Conservation (phyloP, 257 asterid genomes). For the Jacaranda mimosifolia region DNA sequence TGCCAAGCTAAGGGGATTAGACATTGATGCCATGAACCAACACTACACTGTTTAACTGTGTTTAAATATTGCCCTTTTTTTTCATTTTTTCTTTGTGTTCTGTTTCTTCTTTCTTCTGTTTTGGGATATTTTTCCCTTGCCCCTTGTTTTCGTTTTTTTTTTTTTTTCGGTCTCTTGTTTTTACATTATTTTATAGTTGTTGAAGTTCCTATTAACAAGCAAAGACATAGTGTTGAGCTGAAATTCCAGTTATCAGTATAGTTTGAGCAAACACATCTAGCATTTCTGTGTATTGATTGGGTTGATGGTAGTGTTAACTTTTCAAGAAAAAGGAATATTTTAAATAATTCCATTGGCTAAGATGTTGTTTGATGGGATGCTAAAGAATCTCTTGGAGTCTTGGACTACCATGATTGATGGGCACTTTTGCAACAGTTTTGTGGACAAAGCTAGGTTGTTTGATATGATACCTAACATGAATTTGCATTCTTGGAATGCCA, state of each 20-base stretch:
- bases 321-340: no score
- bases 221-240: not conserved
- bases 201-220: not conserved
- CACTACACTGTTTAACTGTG: conserved; percentile 55
- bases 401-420: no score
- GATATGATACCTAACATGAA: no score
- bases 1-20: conserved; percentile 61
- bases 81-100: not conserved
- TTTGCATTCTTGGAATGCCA: no score
- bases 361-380: no score
- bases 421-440: no score
- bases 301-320: no score
- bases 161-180: not conserved
- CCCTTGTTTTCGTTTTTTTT: not conserved
- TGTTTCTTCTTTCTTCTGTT: not conserved
- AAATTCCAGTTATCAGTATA: conserved; percentile 10
- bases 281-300: not conserved
- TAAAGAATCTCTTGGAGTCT: no score
- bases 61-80: not conserved
- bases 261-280: not conserved
- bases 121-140: not conserved
- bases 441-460: no score
- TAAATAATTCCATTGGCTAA: no score
- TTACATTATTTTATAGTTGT: conserved; percentile 7
- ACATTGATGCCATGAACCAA: conserved; percentile 56